Evolutionary conservation across 345 rosid species (phyloP).

Genomic region (Microcos paniculata): DNA sequence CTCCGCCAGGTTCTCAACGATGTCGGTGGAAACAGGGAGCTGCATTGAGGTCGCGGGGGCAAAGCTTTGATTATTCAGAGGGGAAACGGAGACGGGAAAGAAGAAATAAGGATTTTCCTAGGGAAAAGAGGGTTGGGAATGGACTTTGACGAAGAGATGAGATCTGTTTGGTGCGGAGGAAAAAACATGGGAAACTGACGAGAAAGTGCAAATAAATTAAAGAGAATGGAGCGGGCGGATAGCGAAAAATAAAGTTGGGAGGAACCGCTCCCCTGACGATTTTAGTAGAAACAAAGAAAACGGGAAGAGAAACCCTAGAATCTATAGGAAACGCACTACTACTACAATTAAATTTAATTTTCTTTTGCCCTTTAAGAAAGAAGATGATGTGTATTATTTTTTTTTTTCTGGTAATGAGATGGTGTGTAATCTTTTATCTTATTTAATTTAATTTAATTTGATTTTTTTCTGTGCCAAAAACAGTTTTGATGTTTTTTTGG

Average conservation of each 20-base stretch:
- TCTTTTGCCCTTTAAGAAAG: background rate
- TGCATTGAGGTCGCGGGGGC: slow-evolving; percentile 28
- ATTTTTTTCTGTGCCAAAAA: too few relatives aligned
- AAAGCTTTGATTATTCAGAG: background rate
- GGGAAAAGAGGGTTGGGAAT: background rate
- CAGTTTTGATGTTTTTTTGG: too few relatives aligned
- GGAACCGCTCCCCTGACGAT: slow-evolving; percentile 11
- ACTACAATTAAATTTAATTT: background rate
- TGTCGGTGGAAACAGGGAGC: slow-evolving; percentile 25
- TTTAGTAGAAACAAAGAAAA: background rate
- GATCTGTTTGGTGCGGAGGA: slow-evolving; percentile 29
- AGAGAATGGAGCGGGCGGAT: slow-evolving; percentile 24
- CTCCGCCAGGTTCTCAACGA: slow-evolving; percentile 18
- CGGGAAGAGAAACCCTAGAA: slow-evolving; percentile 51
- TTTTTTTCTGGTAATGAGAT: too few relatives aligned
- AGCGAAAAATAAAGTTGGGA: background rate
- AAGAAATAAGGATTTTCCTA: background rate
- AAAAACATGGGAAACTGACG: slow-evolving; percentile 4
- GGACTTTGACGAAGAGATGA: slow-evolving; percentile 26
- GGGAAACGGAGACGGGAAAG: background rate
- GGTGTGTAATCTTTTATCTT: too few relatives aligned
- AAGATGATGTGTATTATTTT: background rate
- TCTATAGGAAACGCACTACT: slow-evolving; percentile 24
- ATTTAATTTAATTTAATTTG: too few relatives aligned
- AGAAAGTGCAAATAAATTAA: slow-evolving; percentile 4